These are phyloP conservation scores for Sporothrix curviconia DNA, from an alignment of 2,329 filamentous ascomycete genomes.

Conservation along the genomic window DNA sequence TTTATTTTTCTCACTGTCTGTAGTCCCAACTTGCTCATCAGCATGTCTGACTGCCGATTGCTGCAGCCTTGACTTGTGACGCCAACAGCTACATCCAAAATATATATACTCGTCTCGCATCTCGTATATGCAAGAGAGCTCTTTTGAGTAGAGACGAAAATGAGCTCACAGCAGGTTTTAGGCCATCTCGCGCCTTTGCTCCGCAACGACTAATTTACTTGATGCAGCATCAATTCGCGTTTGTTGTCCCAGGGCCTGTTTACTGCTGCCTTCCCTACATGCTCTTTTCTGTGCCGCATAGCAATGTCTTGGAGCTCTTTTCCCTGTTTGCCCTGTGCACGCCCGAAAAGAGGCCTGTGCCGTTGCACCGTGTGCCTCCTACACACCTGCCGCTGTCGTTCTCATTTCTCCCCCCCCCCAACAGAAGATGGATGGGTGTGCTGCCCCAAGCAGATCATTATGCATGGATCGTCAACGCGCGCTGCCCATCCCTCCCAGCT, in stretches of 20 bases:
- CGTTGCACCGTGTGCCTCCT: background rate
- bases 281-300: background rate
- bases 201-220: no score
- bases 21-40: no score
- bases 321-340: background rate
- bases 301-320: background rate
- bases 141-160: background rate
- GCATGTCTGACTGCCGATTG: background rate
- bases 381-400: background rate
- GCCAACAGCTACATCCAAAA: no score
- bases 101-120: background rate
- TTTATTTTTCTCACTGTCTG: background rate
- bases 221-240: no score
- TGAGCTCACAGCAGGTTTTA: background rate
- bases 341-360: background rate
- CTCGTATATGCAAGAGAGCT: constrained; percentile 4
- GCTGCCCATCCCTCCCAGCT: background rate
- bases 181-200: background rate
- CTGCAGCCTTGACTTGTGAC: background rate
- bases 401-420: background rate
- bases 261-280: background rate
- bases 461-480: constrained; percentile 1
- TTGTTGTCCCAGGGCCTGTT: no score
- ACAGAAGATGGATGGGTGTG: no score
- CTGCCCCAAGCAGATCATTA: background rate